Conservation (phyloP, 768 basidiomycete species). For the Rhodotorula diobovata region DNA sequence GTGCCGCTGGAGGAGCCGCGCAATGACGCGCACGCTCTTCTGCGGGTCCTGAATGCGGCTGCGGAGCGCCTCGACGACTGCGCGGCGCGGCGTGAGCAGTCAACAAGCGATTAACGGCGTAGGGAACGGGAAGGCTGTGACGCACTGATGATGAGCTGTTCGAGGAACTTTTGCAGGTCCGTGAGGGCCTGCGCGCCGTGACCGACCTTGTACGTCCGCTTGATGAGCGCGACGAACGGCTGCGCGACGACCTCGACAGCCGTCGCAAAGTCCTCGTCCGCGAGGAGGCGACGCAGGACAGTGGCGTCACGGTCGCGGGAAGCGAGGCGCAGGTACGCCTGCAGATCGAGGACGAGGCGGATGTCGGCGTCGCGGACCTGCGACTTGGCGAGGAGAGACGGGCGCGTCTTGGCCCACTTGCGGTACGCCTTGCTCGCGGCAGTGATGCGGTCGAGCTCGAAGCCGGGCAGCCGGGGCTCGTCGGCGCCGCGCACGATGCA, state of each 20-base stretch:
- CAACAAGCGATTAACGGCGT: too few relatives aligned
- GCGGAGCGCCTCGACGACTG: slow-evolving; percentile 35
- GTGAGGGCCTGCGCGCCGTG: slow-evolving; percentile 17
- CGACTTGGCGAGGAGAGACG: slow-evolving; percentile 10
- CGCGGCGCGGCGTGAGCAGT: too few relatives aligned
- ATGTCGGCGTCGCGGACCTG: slow-evolving; percentile 28
- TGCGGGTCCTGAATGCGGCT: slow-evolving; percentile 34
- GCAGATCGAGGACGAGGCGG: slow-evolving; percentile 36
- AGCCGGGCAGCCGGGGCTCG: slow-evolving; percentile 28
- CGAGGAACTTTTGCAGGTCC: slow-evolving; percentile 26
- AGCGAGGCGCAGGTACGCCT: slow-evolving; percentile 23
- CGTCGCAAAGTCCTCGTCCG: slow-evolving; percentile 26
- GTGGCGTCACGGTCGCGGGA: slow-evolving; percentile 23
- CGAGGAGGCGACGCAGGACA: slow-evolving; percentile 27
- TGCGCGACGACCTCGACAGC: slow-evolving; percentile 27
- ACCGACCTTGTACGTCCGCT: slow-evolving; percentile 26
- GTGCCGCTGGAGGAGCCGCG: slow-evolving; percentile 25
- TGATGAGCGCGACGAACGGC: slow-evolving; percentile 25
- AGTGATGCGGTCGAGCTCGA: slow-evolving; percentile 27
- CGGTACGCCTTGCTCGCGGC: slow-evolving; percentile 9
- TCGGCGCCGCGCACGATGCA: slow-evolving; percentile 37
- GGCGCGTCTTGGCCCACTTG: slow-evolving; percentile 21
- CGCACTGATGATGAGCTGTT: slow-evolving; percentile 37
- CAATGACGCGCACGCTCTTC: slow-evolving; percentile 33
- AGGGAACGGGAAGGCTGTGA: background rate